Evolutionary conservation across 2,329 filamentous ascomycete species (phyloP).

Genomic region (Conoideocrella luteorostrata): DNA sequence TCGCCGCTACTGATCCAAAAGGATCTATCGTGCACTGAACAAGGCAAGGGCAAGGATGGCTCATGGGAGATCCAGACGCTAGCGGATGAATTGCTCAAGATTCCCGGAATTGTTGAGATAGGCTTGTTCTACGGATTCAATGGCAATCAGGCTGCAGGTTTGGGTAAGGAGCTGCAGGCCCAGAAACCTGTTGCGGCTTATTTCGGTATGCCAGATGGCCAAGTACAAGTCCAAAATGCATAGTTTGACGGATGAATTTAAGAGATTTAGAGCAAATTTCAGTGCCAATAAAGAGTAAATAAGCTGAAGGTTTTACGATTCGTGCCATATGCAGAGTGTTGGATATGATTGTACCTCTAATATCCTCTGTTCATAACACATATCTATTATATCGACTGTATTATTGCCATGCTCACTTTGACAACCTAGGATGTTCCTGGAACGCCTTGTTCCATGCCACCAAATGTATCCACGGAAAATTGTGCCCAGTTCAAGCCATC

Average conservation of each 20-base stretch:
- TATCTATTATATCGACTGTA: too few relatives aligned
- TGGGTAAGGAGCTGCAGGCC: slow-evolving; percentile 57
- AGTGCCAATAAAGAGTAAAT: too few relatives aligned
- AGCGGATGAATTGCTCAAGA: slow-evolving; percentile 66
- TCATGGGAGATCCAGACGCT: slow-evolving; percentile 76
- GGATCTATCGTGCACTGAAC: slow-evolving; percentile 43
- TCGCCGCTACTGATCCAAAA: slow-evolving; percentile 58
- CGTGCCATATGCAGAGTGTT: too few relatives aligned
- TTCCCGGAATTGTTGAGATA: slow-evolving; percentile 85
- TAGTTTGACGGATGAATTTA: too few relatives aligned
- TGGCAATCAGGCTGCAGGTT: slow-evolving; percentile 54
- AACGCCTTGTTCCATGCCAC: background rate
- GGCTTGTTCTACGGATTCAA: slow-evolving; percentile 83
- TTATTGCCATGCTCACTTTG: too few relatives aligned
- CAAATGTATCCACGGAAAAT: background rate
- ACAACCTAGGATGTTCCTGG: background rate
- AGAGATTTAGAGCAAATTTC: too few relatives aligned
- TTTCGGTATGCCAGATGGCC: slow-evolving; percentile 81
- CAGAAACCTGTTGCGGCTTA: slow-evolving; percentile 93
- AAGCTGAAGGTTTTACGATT: too few relatives aligned
- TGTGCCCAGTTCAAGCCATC: slow-evolving; percentile 12
- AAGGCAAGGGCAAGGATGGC: slow-evolving; percentile 45
- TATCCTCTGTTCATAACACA: too few relatives aligned
- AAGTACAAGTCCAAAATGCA: slow-evolving; percentile 35
- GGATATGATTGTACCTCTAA: too few relatives aligned